Base-by-base conservation (phyloP, 1,139 yeast genomes). In the Kodamaea suecica region DNA sequence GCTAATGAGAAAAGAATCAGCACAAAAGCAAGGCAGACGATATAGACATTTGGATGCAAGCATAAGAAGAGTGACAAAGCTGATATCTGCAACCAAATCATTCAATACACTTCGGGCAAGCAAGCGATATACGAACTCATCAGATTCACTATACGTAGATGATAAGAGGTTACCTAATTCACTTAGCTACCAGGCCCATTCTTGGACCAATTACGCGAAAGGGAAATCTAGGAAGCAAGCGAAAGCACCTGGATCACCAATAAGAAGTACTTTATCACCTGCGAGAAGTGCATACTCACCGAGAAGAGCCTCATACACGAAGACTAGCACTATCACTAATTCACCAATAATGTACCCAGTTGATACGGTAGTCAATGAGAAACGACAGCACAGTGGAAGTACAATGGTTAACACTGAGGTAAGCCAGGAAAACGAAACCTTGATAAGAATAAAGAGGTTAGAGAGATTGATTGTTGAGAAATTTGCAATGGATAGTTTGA, bases 1-100 rank as follows among this genome's bases (percentile, higher is more conserved):
- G 17, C 42, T 54, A 4, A 41, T 43, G 41, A 45, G 63, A 31
- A 52, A 54, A 30, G 46, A 44, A 10, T 58, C 63, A 3, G 29
- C 33, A 11, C 37, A 43, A 30, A 32, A 33, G 7, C 37, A 40
- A 17, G 38, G 36, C 10, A 33, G 48, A 14, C 27, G 49, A 27
- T 45, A 45, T 27, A 44, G 48, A 19, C 45, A 44, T 13, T 35
- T 43, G 14, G 48, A 44, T 14, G 36, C 38, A 4, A 35, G 30
- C 27, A 35, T 35, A 12, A 17, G 38, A 15, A 28, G 38, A 15
- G 34, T 28, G 9, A 33, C 38, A 4, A 35, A 23, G 14, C 27
- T 34, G 9, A 4, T 35, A 9, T 24, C 29, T 7, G 24, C 17
- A 17, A 32, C 17, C 25, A 36, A 17, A 19, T 29, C 37, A 2